A percentile compares a stretch with the other conserved stretches of the same genome.
Evolutionary conservation across 495 filamentous ascomycete genomes (phyloP).

Genomic region (Aspergillus carlsbadensis): DNA sequence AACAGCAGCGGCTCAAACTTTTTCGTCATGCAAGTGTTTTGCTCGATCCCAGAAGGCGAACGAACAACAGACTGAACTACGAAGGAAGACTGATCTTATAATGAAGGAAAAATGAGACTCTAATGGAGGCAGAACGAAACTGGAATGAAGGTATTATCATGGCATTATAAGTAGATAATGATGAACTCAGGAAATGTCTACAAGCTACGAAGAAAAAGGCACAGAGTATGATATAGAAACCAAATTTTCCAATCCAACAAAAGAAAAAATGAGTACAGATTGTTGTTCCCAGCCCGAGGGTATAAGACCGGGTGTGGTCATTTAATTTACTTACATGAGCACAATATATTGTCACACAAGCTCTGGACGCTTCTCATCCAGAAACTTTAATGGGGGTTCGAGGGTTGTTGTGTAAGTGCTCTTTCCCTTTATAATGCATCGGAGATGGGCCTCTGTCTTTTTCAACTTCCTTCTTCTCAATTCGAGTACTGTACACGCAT

Average conservation of each 20-base stretch:
- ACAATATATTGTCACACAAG: slow-evolving; percentile 48
- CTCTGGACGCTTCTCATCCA: slow-evolving; percentile 28
- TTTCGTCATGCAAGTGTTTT: too few relatives aligned
- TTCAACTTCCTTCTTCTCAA: slow-evolving; percentile 35
- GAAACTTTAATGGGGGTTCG: slow-evolving; percentile 24
- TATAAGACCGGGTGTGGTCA: slow-evolving; percentile 34
- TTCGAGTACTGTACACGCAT: slow-evolving; percentile 50
- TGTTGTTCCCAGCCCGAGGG: slow-evolving; percentile 28
- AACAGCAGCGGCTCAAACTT: too few relatives aligned
- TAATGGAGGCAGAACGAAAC: too few relatives aligned
- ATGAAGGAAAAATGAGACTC: too few relatives aligned
- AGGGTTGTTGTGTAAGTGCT: slow-evolving; percentile 16
- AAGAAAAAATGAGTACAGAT: slow-evolving; percentile 41
- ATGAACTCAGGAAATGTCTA: not conserved
- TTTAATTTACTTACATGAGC: slow-evolving; percentile 50
- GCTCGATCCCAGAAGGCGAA: too few relatives aligned
- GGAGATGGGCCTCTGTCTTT: slow-evolving; percentile 8
- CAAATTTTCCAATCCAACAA: slow-evolving; percentile 24
- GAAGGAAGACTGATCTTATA: too few relatives aligned
- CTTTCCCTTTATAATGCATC: slow-evolving; percentile 16
- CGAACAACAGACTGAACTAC: too few relatives aligned
- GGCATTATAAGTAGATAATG: too few relatives aligned
- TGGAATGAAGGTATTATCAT: not conserved
- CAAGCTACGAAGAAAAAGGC: slow-evolving; percentile 5
- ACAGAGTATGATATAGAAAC: slow-evolving; percentile 6